Conservation (phyloP, 2,329 filamentous ascomycete species). For the Parastagonospora nodorum region DNA sequence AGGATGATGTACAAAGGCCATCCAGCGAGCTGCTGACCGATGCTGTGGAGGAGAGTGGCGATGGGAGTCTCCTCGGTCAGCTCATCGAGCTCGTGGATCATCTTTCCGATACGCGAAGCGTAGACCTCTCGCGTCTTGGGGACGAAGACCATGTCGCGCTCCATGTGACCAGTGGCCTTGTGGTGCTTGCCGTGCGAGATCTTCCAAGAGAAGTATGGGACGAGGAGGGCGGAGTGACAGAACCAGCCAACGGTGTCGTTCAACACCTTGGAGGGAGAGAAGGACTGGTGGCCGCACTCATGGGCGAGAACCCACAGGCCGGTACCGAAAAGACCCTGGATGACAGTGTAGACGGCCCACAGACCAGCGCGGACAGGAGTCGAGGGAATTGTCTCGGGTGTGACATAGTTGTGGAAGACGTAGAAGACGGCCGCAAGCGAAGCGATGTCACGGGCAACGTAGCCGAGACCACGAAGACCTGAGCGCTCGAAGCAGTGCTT, state of each 20-base stretch:
- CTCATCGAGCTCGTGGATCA: conserved; percentile 83
- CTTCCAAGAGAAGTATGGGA: conserved; percentile 99
- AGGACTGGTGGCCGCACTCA: conserved; percentile 96
- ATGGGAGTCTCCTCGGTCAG: conserved; percentile 94
- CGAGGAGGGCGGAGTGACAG: conserved; percentile 83
- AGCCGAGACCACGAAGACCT: conserved; percentile 72
- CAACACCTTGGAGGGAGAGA: conserved; percentile 86
- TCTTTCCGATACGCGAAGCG: conserved; percentile 72
- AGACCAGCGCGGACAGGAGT: conserved; percentile 67
- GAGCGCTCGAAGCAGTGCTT: conserved; percentile 96
- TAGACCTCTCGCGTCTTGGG: conserved; percentile 86
- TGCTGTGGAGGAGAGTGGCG: conserved; percentile 72
- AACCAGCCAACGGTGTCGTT: conserved; percentile 95
- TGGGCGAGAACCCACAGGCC: conserved; percentile 96
- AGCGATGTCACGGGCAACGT: conserved; percentile 81
- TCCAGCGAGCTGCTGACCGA: conserved; percentile 86
- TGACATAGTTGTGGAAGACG: conserved; percentile 87
- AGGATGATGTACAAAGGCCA: conserved; percentile 90
- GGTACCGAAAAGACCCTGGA: conserved; percentile 92
- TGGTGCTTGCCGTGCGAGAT: conserved; percentile 99
- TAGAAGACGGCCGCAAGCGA: conserved; percentile 79
- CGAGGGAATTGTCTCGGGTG: conserved; percentile 79
- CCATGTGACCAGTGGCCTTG: conserved; percentile 97
- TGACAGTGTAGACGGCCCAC: conserved; percentile 72
- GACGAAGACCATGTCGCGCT: conserved; percentile 99